Percentiles rank a stretch among this genome's conserved stretches.
phyloP scores from a whole-genome alignment of 495 filamentous ascomycete genomes.

The Letharia columbiana region DNA sequence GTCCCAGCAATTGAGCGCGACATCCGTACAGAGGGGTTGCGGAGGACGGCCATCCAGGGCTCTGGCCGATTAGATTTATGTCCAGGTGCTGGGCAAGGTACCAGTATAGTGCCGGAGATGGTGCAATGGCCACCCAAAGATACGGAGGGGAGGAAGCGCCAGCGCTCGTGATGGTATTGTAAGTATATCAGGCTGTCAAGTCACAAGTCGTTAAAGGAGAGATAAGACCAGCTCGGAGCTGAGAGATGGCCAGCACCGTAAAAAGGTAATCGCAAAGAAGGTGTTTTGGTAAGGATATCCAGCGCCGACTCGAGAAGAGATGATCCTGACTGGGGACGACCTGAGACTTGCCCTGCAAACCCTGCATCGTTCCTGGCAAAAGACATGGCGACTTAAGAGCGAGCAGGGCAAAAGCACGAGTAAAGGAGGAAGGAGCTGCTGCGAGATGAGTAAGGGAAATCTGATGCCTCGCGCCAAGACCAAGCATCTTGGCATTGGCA shows the following conservation, averaged over 20 bases:
- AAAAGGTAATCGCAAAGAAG: neutral
- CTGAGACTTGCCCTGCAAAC: neutral
- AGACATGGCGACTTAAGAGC: conserved; percentile 1
- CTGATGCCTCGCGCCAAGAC: neutral
- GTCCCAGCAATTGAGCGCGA: neutral
- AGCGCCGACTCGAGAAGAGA: neutral
- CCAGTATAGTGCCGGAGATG: neutral
- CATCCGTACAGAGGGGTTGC: neutral
- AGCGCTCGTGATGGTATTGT: neutral
- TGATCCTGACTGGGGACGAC: neutral
- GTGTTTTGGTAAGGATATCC: neutral
- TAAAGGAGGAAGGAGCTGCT: neutral
- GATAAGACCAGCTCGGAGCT: neutral
- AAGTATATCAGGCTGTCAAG: neutral
- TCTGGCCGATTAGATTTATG: neutral
- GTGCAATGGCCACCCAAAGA: neutral
- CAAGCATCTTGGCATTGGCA: too few species aligned
- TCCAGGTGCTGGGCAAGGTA: neutral
- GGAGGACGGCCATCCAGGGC: neutral
- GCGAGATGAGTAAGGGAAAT: conserved; percentile 1
- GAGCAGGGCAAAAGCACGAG: neutral
- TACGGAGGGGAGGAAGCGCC: neutral
- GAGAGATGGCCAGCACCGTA: conserved; percentile 2
- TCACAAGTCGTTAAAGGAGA: neutral
- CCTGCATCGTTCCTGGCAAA: neutral